Conservation (phyloP, 2,329 filamentous ascomycete genomes). For the Blumeriella jaapii region DNA sequence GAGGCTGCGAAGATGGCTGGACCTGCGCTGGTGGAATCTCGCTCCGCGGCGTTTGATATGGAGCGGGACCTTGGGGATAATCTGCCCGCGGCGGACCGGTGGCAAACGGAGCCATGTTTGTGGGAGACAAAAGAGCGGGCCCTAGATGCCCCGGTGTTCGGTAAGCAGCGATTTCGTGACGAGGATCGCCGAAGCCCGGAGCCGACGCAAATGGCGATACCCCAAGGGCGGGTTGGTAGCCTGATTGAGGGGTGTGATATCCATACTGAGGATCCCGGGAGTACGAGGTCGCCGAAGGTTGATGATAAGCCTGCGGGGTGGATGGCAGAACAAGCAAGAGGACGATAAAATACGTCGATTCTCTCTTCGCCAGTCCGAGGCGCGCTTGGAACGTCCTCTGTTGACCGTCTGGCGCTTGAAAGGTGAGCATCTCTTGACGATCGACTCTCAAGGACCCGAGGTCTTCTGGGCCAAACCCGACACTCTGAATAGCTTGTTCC, state of each 20-base stretch:
- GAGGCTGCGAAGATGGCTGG: constrained; percentile 23
- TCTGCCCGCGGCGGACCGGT: constrained; percentile 35
- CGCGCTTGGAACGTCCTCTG: constrained; percentile 38
- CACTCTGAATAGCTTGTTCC: constrained; percentile 41
- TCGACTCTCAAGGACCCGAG: constrained; percentile 40
- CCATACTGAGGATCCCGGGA: constrained; percentile 25
- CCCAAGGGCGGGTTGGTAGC: constrained; percentile 15
- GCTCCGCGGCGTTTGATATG: constrained; percentile 43
- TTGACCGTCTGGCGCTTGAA: constrained; percentile 41
- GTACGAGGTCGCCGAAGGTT: constrained; percentile 14
- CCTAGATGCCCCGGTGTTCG: constrained; percentile 17
- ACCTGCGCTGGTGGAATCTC: constrained; percentile 31
- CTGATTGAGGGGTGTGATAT: constrained; percentile 21
- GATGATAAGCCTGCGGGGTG: constrained; percentile 19
- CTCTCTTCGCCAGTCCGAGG: constrained; percentile 46
- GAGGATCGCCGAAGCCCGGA: constrained; percentile 17
- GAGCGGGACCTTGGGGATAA: constrained; percentile 29
- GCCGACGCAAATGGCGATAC: constrained; percentile 17
- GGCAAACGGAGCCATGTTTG: constrained; percentile 35
- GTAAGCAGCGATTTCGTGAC: constrained; percentile 20
- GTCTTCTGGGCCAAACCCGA: constrained; percentile 43
- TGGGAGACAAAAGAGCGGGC: constrained; percentile 23
- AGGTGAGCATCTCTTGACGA: constrained; percentile 43
- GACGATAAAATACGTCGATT: constrained; percentile 52
- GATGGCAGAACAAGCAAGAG: constrained; percentile 26